Percentiles rank a stretch among this genome's conserved stretches.
Evolutionary conservation across 1,284 basidiomycete genomes (phyloP).

Genomic region (Cutaneotrichosporon sp.): DNA sequence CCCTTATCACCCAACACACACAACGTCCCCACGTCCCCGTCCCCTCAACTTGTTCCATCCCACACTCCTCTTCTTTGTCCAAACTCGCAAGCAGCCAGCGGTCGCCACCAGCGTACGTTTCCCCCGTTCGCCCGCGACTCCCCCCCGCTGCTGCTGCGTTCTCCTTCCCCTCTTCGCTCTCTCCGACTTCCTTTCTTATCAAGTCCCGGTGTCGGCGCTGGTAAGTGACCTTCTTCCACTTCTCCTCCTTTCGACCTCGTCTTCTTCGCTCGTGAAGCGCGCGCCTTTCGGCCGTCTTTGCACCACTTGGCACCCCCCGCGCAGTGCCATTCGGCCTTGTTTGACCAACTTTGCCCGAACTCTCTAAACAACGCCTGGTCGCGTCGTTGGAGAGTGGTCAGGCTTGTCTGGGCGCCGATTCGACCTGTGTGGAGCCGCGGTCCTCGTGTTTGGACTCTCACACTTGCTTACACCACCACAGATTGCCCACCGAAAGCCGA

Average conservation of each 20-base stretch:
- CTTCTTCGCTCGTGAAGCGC: too few species aligned
- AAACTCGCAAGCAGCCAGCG: neutral
- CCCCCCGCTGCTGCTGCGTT: neutral
- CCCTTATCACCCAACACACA: neutral
- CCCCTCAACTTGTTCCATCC: neutral
- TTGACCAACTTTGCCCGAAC: too few species aligned
- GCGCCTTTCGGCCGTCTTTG: too few species aligned
- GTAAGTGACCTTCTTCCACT: neutral
- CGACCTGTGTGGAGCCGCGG: too few species aligned
- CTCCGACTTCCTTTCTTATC: neutral
- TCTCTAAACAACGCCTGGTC: neutral
- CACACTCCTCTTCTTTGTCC: neutral
- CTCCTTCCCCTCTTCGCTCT: neutral
- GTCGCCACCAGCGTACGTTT: neutral
- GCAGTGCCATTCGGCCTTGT: too few species aligned
- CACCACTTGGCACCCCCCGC: too few species aligned
- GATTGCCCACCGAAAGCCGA: constrained; percentile 5
- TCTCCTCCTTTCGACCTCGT: neutral
- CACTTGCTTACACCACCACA: too few species aligned
- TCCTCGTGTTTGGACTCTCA: too few species aligned
- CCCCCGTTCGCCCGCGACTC: neutral
- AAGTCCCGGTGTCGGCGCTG: constrained; percentile 3
- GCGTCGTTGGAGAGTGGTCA: too few species aligned
- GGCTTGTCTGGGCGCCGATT: too few species aligned
- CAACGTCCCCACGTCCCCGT: neutral